A percentile compares a stretch with the other conserved stretches of the same genome.
Evolutionary conservation across 2,329 filamentous ascomycete species (phyloP).

Genomic region (Phialophora macrospora): DNA sequence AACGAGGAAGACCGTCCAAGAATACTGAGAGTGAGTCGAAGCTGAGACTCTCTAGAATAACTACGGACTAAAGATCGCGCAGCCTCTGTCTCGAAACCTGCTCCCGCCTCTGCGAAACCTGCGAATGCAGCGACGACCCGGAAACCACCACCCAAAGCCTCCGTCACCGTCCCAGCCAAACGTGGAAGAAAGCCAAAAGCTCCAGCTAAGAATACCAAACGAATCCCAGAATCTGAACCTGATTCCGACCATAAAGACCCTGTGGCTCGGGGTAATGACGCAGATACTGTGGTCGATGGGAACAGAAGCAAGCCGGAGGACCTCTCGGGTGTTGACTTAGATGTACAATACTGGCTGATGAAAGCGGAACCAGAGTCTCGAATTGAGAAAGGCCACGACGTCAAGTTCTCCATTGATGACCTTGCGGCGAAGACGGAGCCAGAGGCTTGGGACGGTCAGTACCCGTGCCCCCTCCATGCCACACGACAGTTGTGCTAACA

Average conservation of each 20-base stretch:
- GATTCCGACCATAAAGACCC: neutral
- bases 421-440: conserved; percentile 72
- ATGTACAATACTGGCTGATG: conserved; percentile 73
- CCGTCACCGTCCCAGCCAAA: conserved; percentile 2
- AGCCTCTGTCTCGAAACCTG: conserved; percentile 1
- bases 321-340: conserved; percentile 30
- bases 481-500: conserved; percentile 8
- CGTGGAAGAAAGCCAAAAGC: conserved; percentile 14
- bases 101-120: neutral
- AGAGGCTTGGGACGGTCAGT: conserved; percentile 88
- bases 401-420: conserved; percentile 94
- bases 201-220: neutral
- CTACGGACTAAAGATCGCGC: neutral
- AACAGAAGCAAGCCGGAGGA: conserved; percentile 19
- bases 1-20: conserved; percentile 14
- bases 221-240: conserved; percentile 2
- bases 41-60: neutral
- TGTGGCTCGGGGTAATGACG: conserved; percentile 7
- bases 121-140: conserved; percentile 1
- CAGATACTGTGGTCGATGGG: conserved; percentile 30
- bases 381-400: conserved; percentile 82
- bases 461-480: neutral
- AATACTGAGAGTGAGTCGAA: conserved; percentile 1
- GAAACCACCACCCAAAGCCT: neutral
- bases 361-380: conserved; percentile 89